These are phyloP conservation scores for Sclerotinia spermophila DNA, from an alignment of 2,329 filamentous ascomycete genomes.

Conservation along the genomic window DNA sequence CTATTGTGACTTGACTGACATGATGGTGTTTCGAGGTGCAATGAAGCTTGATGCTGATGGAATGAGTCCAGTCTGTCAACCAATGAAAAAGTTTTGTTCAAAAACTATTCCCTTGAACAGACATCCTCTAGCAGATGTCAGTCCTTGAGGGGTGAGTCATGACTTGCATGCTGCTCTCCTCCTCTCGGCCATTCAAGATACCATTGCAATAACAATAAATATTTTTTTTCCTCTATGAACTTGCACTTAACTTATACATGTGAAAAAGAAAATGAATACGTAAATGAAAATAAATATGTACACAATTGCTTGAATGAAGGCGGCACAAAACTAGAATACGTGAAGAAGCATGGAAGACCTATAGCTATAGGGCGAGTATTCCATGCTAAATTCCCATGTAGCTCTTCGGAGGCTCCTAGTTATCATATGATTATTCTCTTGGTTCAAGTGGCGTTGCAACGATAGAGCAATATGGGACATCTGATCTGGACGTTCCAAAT, in stretches of 20 bases:
- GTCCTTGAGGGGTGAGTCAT: neutral
- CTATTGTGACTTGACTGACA: slow-evolving; percentile 1
- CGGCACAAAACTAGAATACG: neutral
- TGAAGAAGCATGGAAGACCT: neutral
- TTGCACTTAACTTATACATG: neutral
- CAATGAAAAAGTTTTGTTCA: slow-evolving; percentile 6
- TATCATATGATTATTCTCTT: neutral
- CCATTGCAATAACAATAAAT: neutral
- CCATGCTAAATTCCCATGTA: neutral
- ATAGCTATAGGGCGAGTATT: neutral
- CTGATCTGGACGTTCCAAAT: neutral
- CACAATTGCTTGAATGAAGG: neutral
- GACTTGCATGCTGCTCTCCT: too few species aligned
- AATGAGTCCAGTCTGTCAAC: neutral
- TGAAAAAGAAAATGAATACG: neutral
- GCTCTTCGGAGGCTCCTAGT: neutral
- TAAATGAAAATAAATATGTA: neutral
- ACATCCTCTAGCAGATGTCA: neutral
- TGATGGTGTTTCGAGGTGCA: slow-evolving; percentile 1
- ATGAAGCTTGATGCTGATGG: neutral
- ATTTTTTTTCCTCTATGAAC: neutral
- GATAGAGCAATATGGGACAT: neutral
- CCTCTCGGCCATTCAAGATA: neutral
- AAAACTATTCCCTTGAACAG: neutral
- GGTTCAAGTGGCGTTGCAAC: neutral